Conservation (phyloP, 495 filamentous ascomycete genomes). For the Hypoxylon lienhwacheense region DNA sequence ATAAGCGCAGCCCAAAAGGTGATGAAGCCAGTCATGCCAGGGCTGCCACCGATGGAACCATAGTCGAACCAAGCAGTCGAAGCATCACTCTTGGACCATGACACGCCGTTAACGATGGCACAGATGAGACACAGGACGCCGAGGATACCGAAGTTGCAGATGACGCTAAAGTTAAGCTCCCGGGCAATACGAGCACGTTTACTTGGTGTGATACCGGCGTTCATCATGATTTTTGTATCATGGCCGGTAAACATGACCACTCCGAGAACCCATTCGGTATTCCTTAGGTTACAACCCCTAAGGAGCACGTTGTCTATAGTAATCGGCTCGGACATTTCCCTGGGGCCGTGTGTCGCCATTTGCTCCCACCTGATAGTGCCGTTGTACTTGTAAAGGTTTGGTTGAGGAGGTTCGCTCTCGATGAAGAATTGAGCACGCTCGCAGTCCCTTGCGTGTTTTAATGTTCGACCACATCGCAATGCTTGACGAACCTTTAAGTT, state of each 20-base stretch:
- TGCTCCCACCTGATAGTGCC: slow-evolving; percentile 88
- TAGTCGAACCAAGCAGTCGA: slow-evolving; percentile 86
- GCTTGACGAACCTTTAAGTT: slow-evolving; percentile 96
- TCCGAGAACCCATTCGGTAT: slow-evolving; percentile 95
- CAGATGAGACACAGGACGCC: slow-evolving; percentile 87
- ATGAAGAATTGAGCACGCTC: slow-evolving; percentile 84
- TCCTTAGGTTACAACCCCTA: slow-evolving; percentile 88
- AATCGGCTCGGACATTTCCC: slow-evolving; percentile 87
- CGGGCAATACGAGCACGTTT: slow-evolving; percentile 89
- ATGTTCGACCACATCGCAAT: slow-evolving; percentile 76
- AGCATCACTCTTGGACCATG: slow-evolving; percentile 72
- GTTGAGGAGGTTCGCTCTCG: slow-evolving; percentile 88
- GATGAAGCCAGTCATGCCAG: slow-evolving; percentile 84
- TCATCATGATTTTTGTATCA: slow-evolving; percentile 99
- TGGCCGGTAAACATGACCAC: slow-evolving; percentile 96
- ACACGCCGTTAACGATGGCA: slow-evolving; percentile 79
- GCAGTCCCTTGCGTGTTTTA: slow-evolving; percentile 90
- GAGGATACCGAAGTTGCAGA: slow-evolving; percentile 93
- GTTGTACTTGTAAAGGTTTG: slow-evolving; percentile 92
- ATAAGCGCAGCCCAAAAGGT: slow-evolving; percentile 95
- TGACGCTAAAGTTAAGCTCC: slow-evolving; percentile 95
- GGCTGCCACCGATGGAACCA: slow-evolving; percentile 75
- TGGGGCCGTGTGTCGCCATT: slow-evolving; percentile 61
- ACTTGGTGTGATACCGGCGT: slow-evolving; percentile 93
- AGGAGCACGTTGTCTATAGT: slow-evolving; percentile 93